These are phyloP conservation scores for Sisymbrium altissimum DNA, from an alignment of 345 rosid species.

Conservation along the genomic window DNA sequence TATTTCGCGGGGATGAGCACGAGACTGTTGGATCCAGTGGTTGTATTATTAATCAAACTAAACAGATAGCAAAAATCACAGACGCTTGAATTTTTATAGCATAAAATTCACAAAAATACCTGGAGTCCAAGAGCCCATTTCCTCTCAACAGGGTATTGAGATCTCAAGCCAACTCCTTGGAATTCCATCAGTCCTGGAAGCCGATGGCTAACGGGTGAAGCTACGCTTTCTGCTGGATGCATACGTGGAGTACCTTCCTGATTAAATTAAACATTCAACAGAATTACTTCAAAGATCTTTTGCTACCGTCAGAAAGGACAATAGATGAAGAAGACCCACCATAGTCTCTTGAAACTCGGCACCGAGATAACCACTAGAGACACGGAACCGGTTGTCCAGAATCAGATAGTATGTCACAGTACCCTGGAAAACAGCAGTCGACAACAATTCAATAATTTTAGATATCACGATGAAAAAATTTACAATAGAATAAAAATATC, in stretches of 20 bases:
- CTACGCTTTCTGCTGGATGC: slow-evolving; percentile 56
- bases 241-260: slow-evolving; percentile 70
- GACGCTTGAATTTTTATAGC: neutral
- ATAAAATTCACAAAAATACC: slow-evolving; percentile 40
- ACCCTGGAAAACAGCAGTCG: slow-evolving; percentile 52
- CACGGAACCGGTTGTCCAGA: slow-evolving; percentile 73
- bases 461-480: neutral
- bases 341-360: slow-evolving; percentile 69
- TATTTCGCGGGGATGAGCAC: slow-evolving; percentile 85
- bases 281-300: slow-evolving; percentile 4
- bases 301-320: slow-evolving; percentile 1
- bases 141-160: slow-evolving; percentile 59
- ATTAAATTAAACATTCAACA: slow-evolving; percentile 13
- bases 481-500: neutral
- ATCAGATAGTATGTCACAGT: slow-evolving; percentile 89
- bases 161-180: slow-evolving; percentile 60
- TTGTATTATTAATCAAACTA: slow-evolving; percentile 2
- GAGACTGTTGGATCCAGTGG: slow-evolving; percentile 47
- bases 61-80: neutral
- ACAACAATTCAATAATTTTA: neutral
- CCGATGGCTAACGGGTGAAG: slow-evolving; percentile 56
- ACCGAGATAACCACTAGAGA: slow-evolving; percentile 65
- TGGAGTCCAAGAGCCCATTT: slow-evolving; percentile 98
- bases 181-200: slow-evolving; percentile 66
- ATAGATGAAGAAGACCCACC: slow-evolving; percentile 43